These are phyloP conservation scores for Kwoniella newhampshirensis DNA, from an alignment of 768 basidiomycete genomes.

Conservation along the genomic window DNA sequence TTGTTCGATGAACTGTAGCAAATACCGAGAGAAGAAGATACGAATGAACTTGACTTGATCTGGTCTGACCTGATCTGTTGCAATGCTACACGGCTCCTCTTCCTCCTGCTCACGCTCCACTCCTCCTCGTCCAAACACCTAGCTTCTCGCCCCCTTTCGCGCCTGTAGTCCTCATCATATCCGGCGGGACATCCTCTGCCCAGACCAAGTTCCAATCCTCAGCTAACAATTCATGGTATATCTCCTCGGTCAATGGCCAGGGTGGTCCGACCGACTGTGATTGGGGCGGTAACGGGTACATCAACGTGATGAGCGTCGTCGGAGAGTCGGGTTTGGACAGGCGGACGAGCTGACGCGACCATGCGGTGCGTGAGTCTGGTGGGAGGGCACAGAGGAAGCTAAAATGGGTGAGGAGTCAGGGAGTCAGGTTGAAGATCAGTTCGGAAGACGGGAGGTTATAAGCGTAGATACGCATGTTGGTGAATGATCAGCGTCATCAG, in stretches of 20 bases:
- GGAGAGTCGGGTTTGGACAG: constrained; percentile 15
- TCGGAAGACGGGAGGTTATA: no score
- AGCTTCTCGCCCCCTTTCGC: constrained; percentile 28
- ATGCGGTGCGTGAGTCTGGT: constrained; percentile 26
- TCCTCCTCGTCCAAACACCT: constrained; percentile 46
- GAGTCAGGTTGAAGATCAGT: background rate
- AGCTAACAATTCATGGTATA: constrained; percentile 44
- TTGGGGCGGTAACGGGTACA: constrained; percentile 39
- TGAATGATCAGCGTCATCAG: background rate
- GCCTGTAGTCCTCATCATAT: constrained; percentile 22
- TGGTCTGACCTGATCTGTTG: no score
- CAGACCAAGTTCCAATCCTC: constrained; percentile 37
- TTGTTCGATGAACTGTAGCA: no score
- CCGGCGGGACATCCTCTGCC: constrained; percentile 21
- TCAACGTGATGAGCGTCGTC: constrained; percentile 42
- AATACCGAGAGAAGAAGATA: no score
- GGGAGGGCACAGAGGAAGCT: constrained; percentile 51
- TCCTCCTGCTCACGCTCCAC: no score
- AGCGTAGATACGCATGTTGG: no score
- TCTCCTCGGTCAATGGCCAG: constrained; percentile 28
- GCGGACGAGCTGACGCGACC: constrained; percentile 27
- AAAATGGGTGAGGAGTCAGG: no score
- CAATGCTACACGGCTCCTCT: no score
- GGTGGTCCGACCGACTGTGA: constrained; percentile 24
- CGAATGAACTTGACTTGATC: no score